Evolutionary conservation across 495 filamentous ascomycete species (phyloP), one percentile per base, ranked within the genome.

Genomic region (Elasticomyces elasticus): DNA sequence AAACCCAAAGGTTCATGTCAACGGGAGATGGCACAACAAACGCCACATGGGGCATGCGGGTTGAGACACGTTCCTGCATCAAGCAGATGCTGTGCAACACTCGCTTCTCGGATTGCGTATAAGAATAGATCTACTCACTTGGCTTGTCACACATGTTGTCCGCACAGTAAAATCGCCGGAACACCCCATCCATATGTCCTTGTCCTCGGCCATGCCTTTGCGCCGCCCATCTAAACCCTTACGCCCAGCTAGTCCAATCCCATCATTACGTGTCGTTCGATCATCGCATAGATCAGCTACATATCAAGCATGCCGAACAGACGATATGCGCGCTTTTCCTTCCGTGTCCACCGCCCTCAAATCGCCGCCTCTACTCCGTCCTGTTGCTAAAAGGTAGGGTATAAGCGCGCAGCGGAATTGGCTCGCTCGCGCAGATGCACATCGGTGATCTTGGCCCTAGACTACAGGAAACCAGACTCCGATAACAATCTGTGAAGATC

Each of bases 391-490:
- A 49, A 49, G 45, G 45, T 17, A 24, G 45, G 45, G 45, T 49
- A 49, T 17, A 49, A 49, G 45, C 45, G 45, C n/a, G 27, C 45
- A 19, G 25, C 31, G 27, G 20, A 51, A 27, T 11, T 20, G 28
- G 30, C 35, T 10, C 49, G 49, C 20, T 51, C 49, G 10, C 49
- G 30, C 35, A 31, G 40, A n/a, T 20, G 30, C 49, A 33, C 15
- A 31, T 51, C 31, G 35, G 27, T 40, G n/a, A 31, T 51, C 20
- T 15, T 4, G 20, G 45, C 12, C 30, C 58, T 51, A 33, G 20
- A 40, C 54, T 57, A 86, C 67, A 86, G 72, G 73, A 86, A 86
- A 64, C 83, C 83, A 56, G 83, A 86, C 71, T 86, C 83, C 56
- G 81, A 83, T 45, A 86, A 73, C 58, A 86, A 74, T 72, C 83